A percentile compares a stretch with the other conserved stretches of the same genome.
phyloP scores from a whole-genome alignment of 305 asterid species.

The Monarda citriodora region DNA sequence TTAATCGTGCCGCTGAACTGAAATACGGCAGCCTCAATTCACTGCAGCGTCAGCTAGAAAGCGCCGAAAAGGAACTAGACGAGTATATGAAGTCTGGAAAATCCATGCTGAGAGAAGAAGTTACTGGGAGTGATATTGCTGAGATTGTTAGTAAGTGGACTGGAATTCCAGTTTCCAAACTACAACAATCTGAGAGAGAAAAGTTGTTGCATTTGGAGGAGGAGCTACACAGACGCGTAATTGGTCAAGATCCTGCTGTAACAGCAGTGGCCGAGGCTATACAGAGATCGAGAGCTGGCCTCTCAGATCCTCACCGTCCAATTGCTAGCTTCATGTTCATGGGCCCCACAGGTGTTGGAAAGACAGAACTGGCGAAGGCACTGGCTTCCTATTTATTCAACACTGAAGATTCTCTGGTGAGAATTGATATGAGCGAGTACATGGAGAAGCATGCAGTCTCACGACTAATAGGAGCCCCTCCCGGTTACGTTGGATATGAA shows the following conservation, averaged over 20 bases:
- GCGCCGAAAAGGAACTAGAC: slow-evolving; percentile 75
- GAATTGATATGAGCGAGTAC: slow-evolving; percentile 98
- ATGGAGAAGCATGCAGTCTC: slow-evolving; percentile 99
- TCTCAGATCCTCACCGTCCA: slow-evolving; percentile 96
- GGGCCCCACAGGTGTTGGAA: slow-evolving; percentile 99
- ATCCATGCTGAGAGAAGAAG: slow-evolving; percentile 97
- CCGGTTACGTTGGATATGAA: slow-evolving; percentile 96
- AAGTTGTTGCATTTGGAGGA: slow-evolving; percentile 88
- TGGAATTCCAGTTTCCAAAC: slow-evolving; percentile 86
- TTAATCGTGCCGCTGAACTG: slow-evolving; percentile 96
- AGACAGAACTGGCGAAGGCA: slow-evolving; percentile 95
- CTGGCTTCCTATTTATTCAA: slow-evolving; percentile 85
- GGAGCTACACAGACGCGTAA: slow-evolving; percentile 78
- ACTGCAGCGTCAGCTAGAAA: slow-evolving; percentile 87
- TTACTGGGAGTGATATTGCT: slow-evolving; percentile 79
- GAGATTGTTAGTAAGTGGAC: slow-evolving; percentile 99
- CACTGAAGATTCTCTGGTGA: slow-evolving; percentile 91
- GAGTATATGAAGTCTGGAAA: slow-evolving; percentile 91
- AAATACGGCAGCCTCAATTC: slow-evolving; percentile 89
- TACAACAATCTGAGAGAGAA: slow-evolving; percentile 87
- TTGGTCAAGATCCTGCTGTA: slow-evolving; percentile 95
- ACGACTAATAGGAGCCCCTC: slow-evolving; percentile 92
- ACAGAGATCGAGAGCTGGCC: slow-evolving; percentile 93
- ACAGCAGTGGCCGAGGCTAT: slow-evolving; percentile 91
- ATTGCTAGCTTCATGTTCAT: slow-evolving; percentile 99